Conservation (phyloP, 805 yeast species). For the Candida pseudofarinosa region DNA sequence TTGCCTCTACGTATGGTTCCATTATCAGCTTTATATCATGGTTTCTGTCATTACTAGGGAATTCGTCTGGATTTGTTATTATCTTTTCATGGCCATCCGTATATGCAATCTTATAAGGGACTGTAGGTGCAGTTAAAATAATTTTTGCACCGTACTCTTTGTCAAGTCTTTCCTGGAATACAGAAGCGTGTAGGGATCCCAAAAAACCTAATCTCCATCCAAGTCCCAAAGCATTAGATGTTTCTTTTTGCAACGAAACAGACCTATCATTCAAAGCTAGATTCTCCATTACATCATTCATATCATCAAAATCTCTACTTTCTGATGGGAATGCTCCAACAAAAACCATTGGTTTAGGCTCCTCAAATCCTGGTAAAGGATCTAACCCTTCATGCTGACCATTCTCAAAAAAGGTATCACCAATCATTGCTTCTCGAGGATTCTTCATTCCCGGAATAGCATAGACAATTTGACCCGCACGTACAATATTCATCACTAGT, state of each 20-base stretch:
- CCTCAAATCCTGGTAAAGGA: slow-evolving; percentile 92
- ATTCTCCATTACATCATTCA: slow-evolving; percentile 88
- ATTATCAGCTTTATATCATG: slow-evolving; percentile 48
- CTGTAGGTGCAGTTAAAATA: slow-evolving; percentile 93
- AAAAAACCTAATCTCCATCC: slow-evolving; percentile 97
- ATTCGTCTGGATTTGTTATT: slow-evolving; percentile 88
- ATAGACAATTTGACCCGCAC: slow-evolving; percentile 94
- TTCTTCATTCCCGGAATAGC: slow-evolving; percentile 92
- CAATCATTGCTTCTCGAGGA: slow-evolving; percentile 80
- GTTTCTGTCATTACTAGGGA: slow-evolving; percentile 61
- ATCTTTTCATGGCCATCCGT: slow-evolving; percentile 59
- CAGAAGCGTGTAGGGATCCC: slow-evolving; percentile 93
- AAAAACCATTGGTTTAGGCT: slow-evolving; percentile 96
- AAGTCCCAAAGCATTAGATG: slow-evolving; percentile 91
- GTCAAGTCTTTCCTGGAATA: slow-evolving; percentile 85
- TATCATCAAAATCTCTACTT: slow-evolving; percentile 80
- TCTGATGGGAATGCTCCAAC: slow-evolving; percentile 98
- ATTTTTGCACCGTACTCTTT: slow-evolving; percentile 92
- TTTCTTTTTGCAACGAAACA: slow-evolving; percentile 83
- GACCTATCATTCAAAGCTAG: slow-evolving; percentile 89
- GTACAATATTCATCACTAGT: slow-evolving; percentile 54
- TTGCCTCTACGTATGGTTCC: slow-evolving; percentile 89
- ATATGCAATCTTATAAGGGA: slow-evolving; percentile 78
- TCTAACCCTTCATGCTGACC: slow-evolving; percentile 56
- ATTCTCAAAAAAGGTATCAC: slow-evolving; percentile 77